These are phyloP conservation scores for Tricholoma terreum DNA, from an alignment of 768 basidiomycete genomes.

Conservation along the genomic window DNA sequence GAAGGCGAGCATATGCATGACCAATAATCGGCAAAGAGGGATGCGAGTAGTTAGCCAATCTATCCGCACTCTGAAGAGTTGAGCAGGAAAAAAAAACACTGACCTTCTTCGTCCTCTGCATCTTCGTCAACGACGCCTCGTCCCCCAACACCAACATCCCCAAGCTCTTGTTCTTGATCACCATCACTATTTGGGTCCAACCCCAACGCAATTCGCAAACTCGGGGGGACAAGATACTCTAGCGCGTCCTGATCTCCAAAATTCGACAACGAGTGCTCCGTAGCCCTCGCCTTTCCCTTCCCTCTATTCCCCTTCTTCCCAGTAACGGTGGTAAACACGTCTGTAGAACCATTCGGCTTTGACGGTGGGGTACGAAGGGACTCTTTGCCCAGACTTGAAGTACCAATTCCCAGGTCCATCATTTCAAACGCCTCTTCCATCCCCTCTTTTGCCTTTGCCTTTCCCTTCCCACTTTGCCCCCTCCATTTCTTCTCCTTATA, in stretches of 20 bases:
- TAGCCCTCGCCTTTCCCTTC: background rate
- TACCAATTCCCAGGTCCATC: background rate
- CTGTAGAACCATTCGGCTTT: background rate
- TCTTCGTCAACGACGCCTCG: constrained; percentile 7
- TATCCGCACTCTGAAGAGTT: too few relatives aligned
- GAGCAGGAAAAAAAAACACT: background rate
- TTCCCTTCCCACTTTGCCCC: background rate
- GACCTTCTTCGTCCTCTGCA: background rate
- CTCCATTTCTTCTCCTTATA: background rate
- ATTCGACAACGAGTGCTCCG: background rate
- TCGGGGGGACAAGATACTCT: constrained; percentile 30
- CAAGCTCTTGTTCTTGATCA: background rate
- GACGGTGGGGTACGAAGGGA: too few relatives aligned
- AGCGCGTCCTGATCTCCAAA: constrained; percentile 13
- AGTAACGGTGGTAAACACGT: background rate
- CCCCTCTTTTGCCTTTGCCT: background rate
- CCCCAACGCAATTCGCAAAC: constrained; percentile 51
- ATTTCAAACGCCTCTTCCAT: background rate
- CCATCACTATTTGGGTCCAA: constrained; percentile 20
- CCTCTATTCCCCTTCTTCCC: constrained; percentile 1
- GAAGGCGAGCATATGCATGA: too few relatives aligned
- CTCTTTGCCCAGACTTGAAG: too few relatives aligned
- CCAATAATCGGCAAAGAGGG: too few relatives aligned
- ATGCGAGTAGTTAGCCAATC: too few relatives aligned
- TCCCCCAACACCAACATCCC: constrained; percentile 3